These are phyloP conservation scores for Metschnikowia baotianmanensis DNA, from an alignment of 805 yeast species.

Conservation along the genomic window DNA sequence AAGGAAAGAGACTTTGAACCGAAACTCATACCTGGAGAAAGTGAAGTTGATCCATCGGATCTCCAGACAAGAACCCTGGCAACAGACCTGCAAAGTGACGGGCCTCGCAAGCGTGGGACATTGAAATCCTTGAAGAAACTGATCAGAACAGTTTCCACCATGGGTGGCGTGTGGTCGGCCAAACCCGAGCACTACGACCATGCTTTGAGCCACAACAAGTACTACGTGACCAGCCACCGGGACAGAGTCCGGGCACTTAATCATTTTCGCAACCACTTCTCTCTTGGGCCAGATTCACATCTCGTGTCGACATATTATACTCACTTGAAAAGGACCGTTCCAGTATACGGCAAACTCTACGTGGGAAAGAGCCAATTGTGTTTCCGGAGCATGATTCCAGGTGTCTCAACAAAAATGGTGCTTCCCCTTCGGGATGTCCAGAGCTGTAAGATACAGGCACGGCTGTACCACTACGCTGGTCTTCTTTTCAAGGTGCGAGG, in stretches of 20 bases:
- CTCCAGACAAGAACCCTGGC: neutral
- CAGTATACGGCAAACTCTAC: slow-evolving; percentile 81
- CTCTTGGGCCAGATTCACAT: slow-evolving; percentile 49
- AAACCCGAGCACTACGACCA: slow-evolving; percentile 59
- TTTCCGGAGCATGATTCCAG: slow-evolving; percentile 76
- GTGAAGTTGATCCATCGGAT: neutral
- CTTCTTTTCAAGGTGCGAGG: slow-evolving; percentile 68
- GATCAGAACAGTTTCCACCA: slow-evolving; percentile 30
- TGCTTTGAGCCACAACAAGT: slow-evolving; percentile 42
- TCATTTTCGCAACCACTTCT: slow-evolving; percentile 66
- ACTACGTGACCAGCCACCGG: slow-evolving; percentile 43
- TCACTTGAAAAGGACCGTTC: slow-evolving; percentile 67
- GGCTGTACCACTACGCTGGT: slow-evolving; percentile 49
- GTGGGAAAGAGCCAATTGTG: slow-evolving; percentile 69
- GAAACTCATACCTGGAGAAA: neutral
- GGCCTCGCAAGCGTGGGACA: slow-evolving; percentile 11
- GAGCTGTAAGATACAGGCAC: slow-evolving; percentile 45
- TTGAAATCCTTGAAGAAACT: slow-evolving; percentile 17
- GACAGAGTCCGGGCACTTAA: slow-evolving; percentile 48
- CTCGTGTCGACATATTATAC: slow-evolving; percentile 69
- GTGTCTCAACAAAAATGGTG: slow-evolving; percentile 75
- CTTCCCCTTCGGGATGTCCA: slow-evolving; percentile 76
- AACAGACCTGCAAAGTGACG: neutral
- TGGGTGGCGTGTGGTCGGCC: slow-evolving; percentile 50
- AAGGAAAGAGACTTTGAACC: neutral